Evolutionary conservation across 352 stramenopile genomes (phyloP), one percentile per base, ranked within the genome.

Genomic region (Pythium scleroteichum): DNA sequence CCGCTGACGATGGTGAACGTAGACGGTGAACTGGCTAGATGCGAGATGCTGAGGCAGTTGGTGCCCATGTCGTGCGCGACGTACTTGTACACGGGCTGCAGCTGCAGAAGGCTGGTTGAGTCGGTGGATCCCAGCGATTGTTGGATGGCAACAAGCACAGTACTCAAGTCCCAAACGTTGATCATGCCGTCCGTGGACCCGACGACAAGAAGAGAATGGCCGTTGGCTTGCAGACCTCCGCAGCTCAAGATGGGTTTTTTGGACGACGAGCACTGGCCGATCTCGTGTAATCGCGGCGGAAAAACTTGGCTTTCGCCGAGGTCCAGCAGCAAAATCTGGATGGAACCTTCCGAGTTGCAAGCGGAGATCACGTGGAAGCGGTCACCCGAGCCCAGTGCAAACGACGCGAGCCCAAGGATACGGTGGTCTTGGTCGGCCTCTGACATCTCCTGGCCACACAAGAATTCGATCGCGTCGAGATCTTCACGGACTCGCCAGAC

Each of bases 181-280:
- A 96, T 67, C 49, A 89, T 71, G 12, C 87, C 87, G 49, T 96
- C 85, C 14, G 87, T 96, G 29, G 83, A 88, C 9, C 87, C 87
- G 19, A 91, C 78, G n/a, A 78, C 82, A 44, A 96, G 57, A 23
- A 87, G 64, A 24, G 72, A 74, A 32, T 71, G 27, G 16, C 68
- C n/a, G 17, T 44, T 50, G 51, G 63, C 47, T 44, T 86, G 70
- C 58, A 88, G 72, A 4, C 71, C 67, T 13, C 71, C 72, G 26
- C 83, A 94, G 14, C 73, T 89, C 29, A 95, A 62, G 56, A 95
- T 94, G 12, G 87, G 87, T 45, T 95, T 95, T 62, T 84, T 79
- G 6, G 80, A 93, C 6, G 59, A 69, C 32, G 66, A 71, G 46
- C 75, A 87, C 47, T 86, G 67, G 3, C 82, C 83, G 22, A 92